Evolutionary conservation across 305 asterid species (phyloP), one percentile per base, ranked within the genome.

Genomic region (Fraxinus albicans): DNA sequence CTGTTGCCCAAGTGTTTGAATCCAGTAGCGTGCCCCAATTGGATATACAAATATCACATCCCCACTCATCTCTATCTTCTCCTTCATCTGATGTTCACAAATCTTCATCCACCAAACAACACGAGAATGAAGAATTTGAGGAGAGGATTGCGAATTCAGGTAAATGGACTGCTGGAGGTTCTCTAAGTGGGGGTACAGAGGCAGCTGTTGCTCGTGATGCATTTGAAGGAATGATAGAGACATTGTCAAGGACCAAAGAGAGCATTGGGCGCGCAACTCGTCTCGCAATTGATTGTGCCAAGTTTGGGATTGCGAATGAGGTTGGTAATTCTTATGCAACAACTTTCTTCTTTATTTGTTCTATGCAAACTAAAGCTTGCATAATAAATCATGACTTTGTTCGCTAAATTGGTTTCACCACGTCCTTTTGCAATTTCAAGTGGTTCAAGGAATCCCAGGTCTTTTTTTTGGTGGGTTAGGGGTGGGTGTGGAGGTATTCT

Each of bases 201-300:
- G 99, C 99, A 73, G 95, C 96, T 88, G 97, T 94, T 89, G 94
- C 98, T 85, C 98, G 98, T 85, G 99, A 95, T 89, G 95, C 99
- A 70, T 95, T 95, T 88, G 98, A 95, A 90, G 99, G 99, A 80
- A 95, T 95, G 99, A 90, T 95, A 88, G 99, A 95, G 87, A 95
- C 99, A 58, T 90, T 95, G 84, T 94, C 99, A 76, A 94, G 99
- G 91, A 94, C 98, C 81, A 95, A 94, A 88, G 99, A 95, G 89
- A 95, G 99, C 87, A 95, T 95, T 73, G 97, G 97, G 47, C 98
- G 98, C 63, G 99, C 99, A 55, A 95, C 99, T 34, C 95, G 99
- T 72, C 98, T 90, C 85, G 99, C 99, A 60, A 94, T 95, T 86
- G 98, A 95, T 84, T 95, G 99, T 86, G 97, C 98, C 31, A 95